These are phyloP conservation scores for Camellia granthamiana DNA, from an alignment of 148 eudicot genomes.

Conservation along the genomic window DNA sequence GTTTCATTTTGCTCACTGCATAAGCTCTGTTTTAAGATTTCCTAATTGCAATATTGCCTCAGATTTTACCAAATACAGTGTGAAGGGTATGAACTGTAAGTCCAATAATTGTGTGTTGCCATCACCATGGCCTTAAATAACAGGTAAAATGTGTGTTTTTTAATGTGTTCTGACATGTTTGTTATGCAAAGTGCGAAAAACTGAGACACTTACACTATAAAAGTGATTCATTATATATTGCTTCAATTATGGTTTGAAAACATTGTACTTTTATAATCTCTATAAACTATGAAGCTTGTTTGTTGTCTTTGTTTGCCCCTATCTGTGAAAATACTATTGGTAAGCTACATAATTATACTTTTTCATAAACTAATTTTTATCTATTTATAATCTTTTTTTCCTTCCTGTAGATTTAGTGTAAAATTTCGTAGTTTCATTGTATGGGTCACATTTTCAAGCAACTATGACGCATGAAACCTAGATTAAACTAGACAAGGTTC, in stretches of 20 bases:
- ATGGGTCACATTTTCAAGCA: background rate
- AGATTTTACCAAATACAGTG: background rate
- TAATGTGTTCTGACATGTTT: background rate
- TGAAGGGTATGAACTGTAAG: background rate
- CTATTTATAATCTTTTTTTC: too few relatives aligned
- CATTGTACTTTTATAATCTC: background rate
- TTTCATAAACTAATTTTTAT: background rate
- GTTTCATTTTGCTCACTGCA: too few relatives aligned
- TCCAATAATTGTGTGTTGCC: background rate
- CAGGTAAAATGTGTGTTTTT: background rate
- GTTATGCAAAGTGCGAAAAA: background rate
- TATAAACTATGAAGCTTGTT: background rate
- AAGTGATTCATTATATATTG: background rate
- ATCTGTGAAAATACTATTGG: background rate
- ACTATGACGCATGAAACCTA: background rate
- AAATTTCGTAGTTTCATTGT: too few relatives aligned
- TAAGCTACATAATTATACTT: background rate
- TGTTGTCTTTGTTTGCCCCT: background rate
- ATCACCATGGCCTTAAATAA: background rate
- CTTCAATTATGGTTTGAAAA: background rate
- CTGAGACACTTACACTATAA: background rate
- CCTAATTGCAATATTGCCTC: background rate
- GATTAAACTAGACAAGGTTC: conserved; percentile 1
- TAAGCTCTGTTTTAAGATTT: too few relatives aligned
- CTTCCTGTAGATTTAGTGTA: too few relatives aligned